Base-by-base conservation (phyloP, 2,329 filamentous ascomycete species). In the Sporothrix brasiliensis region DNA sequence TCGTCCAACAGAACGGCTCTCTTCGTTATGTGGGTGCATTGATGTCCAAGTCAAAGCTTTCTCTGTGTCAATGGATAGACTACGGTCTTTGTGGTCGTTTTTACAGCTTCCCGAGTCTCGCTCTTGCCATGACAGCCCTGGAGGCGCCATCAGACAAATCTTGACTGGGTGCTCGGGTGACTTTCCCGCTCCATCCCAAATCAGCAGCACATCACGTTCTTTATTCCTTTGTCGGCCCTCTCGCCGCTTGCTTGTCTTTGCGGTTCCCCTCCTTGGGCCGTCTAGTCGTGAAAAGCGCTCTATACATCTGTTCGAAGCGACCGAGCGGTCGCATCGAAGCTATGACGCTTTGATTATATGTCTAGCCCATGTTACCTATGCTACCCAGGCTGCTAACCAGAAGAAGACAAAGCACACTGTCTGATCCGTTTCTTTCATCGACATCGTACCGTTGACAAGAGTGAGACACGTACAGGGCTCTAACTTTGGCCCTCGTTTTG, bases 341-440 rank as follows among this genome's bases (percentile, higher is more conserved):
- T 63, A 63, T 63, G 58, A 63, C 58, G 58, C 58, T 24, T 63
- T 63, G 58, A 63, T 63, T 63, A 63, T 34, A 34, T 34, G 34
- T 63, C n/a, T n/a, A 13, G 16, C 9, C 21, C 34, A 34, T 34
- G 34, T 9, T 19, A 13, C 14, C 7, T n/a, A 27, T n/a, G 39
- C 58, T 14, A 11, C 21, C 44, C 44, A 21, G 14, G 27, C 41
- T 10, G 16, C 58, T 21, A 63, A 34, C 34, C 34, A 34, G 34
- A 34, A 34, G 34, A 30, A 30, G 34, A 63, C 58, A 63, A 63
- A 63, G 58, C 58, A 24, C 5, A 13, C 24, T 44, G 3, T 27
- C 11, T 47, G n/a, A 27, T 34, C n/a, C 13, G 10, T 47, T 21
- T 47, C 24, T 61, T 44, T 47, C 21, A 27, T 47, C 21, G 11